These are phyloP conservation scores for Dichomitus squalens DNA, from an alignment of 1,284 basidiomycete species.

Conservation along the genomic window DNA sequence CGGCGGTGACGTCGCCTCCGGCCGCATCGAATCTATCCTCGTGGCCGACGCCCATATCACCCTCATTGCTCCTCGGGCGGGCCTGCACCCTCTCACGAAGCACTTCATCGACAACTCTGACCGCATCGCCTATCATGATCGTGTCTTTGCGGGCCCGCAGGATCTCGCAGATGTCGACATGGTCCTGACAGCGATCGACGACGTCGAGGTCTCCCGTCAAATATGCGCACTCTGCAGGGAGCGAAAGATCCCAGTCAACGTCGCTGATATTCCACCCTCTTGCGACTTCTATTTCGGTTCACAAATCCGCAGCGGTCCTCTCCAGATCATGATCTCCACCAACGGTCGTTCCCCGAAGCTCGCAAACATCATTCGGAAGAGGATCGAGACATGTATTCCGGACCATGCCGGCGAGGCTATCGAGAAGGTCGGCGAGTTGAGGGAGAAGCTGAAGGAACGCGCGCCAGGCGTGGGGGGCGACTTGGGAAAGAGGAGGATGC, in stretches of 20 bases:
- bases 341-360: slow-evolving; percentile 93
- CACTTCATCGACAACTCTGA: slow-evolving; percentile 51
- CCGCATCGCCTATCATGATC: slow-evolving; percentile 73
- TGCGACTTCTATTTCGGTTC: slow-evolving; percentile 99
- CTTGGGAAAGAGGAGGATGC: slow-evolving; percentile 81
- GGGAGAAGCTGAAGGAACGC: slow-evolving; percentile 67
- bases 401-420: slow-evolving; percentile 80
- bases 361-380: slow-evolving; percentile 80
- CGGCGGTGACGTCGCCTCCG: slow-evolving; percentile 85
- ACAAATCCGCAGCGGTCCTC: slow-evolving; percentile 86
- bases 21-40: slow-evolving; percentile 75
- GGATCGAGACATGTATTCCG: slow-evolving; percentile 73
- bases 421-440: slow-evolving; percentile 74
- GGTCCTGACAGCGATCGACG: slow-evolving; percentile 95
- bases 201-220: slow-evolving; percentile 67
- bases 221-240: slow-evolving; percentile 78
- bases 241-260: slow-evolving; percentile 86
- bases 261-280: slow-evolving; percentile 92
- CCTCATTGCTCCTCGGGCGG: slow-evolving; percentile 60
- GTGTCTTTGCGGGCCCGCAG: slow-evolving; percentile 58
- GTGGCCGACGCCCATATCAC: slow-evolving; percentile 63
- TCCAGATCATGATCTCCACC: slow-evolving; percentile 96
- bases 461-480: slow-evolving; percentile 80
- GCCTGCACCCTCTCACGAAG: slow-evolving; percentile 63
- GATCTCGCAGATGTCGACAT: slow-evolving; percentile 78